Conservation (phyloP, 2,329 filamentous ascomycete genomes). For the Nothophaeocryptopus gaeumannii region DNA sequence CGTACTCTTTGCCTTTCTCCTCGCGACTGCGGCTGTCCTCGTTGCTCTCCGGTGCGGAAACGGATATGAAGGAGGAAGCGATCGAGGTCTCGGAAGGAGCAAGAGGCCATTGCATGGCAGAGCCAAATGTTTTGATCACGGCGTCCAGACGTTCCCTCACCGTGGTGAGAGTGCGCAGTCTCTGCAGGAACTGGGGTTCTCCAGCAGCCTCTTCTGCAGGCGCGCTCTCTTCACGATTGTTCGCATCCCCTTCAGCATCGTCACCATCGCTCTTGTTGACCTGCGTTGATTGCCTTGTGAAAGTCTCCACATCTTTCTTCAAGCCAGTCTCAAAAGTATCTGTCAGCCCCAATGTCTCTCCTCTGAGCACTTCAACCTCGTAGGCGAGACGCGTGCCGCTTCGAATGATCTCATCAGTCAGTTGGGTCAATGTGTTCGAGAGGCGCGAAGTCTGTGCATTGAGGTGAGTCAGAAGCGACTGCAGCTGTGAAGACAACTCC, state of each 20-base stretch:
- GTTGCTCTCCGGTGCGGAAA: constrained; percentile 71
- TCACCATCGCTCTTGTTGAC: constrained; percentile 12
- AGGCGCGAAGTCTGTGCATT: constrained; percentile 84
- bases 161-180: constrained; percentile 76
- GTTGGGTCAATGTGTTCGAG: constrained; percentile 75
- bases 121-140: constrained; percentile 87
- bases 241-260: constrained; percentile 4
- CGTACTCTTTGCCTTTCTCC: constrained; percentile 81
- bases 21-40: constrained; percentile 64
- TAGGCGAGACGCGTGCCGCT: constrained; percentile 87
- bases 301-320: constrained; percentile 61
- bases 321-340: constrained; percentile 74
- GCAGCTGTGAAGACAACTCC: constrained; percentile 77
- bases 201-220: neutral
- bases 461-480: constrained; percentile 80
- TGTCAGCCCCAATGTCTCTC: constrained; percentile 76
- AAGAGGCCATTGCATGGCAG: constrained; percentile 92
- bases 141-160: constrained; percentile 82
- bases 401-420: constrained; percentile 92
- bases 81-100: constrained; percentile 86
- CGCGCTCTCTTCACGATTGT: neutral
- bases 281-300: neutral
- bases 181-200: constrained; percentile 60
- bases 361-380: constrained; percentile 88
- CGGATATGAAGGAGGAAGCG: constrained; percentile 80